Base-by-base conservation (phyloP, 1,284 basidiomycete species). In the Boletus sp. region DNA sequence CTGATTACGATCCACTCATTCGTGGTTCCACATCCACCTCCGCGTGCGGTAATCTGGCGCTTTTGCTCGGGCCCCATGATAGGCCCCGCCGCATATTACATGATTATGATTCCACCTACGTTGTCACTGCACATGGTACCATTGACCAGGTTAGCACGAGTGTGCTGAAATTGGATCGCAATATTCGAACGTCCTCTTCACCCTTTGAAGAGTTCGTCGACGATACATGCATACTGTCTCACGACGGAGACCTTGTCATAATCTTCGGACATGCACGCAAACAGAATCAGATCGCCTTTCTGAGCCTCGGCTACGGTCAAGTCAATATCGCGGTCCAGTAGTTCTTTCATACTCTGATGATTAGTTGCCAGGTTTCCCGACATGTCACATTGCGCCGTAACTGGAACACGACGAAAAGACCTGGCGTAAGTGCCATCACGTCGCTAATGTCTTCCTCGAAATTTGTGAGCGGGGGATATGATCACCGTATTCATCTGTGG, bases 381-480 rank as follows among this genome's bases (percentile, higher is more conserved):
- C 48, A 37, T 32, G 44, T 52, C 20, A 41, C 51, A 29, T 60
- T 70, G 19, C 46, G 50, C 34, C 61, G 71, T 29, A 67, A 69
- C 14, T 58, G 59, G 56, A 65, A 64, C 44, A 47, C 40, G 10
- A 53, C 44, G 10, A 72, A 66, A 56, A 71, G 62, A 51, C 57
- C 60, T 12, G 76, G 75, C 6, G 65, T 72, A 25, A 75, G 73
- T 45, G 70, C 72, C 9, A 56, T 78, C 5, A 60, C 70, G 12
- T 36, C 72, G 9, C 61, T 75, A 64, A 57, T 64, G 53, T 69
- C 69, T 23, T 66, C 71, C 8, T 56, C 62, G 20, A 63, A 64
- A 57, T 77, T 78, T 55, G 74, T 67, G 8, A 77, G 68, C 6
- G 77, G 76, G n/a, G 76, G 76, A 7, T 69, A 75, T 43, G 75